These are phyloP conservation scores for Anthostomella pinea DNA, from an alignment of 2,329 filamentous ascomycete species.

Conservation along the genomic window DNA sequence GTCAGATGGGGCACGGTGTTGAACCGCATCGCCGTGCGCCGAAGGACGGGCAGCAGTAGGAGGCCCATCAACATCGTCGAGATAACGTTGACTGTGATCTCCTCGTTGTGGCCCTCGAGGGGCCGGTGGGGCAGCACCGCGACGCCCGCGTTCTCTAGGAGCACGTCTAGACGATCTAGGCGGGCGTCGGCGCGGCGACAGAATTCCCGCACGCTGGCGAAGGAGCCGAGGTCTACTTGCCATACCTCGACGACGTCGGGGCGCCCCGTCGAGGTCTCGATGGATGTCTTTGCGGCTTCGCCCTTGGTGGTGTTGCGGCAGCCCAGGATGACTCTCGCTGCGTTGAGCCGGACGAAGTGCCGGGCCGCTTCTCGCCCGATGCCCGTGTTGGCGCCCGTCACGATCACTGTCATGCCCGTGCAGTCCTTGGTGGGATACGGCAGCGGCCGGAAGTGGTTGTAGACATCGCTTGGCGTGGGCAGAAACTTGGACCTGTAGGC, in stretches of 20 bases:
- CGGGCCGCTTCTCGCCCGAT: no score
- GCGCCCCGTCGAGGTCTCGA: no score
- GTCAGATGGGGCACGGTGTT: constrained; percentile 36
- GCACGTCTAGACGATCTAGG: constrained; percentile 40
- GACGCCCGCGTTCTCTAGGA: constrained; percentile 42
- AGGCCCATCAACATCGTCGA: constrained; percentile 42
- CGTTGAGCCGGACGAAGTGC: no score
- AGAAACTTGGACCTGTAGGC: no score
- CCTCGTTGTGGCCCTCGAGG: constrained; percentile 40
- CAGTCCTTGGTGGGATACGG: no score
- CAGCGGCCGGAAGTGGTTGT: no score
- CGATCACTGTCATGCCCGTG: no score
- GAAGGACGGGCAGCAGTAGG: constrained; percentile 40
- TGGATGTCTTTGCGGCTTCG: no score
- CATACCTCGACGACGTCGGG: constrained; percentile 47
- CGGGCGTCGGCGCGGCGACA: constrained; percentile 25
- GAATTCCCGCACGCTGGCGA: constrained; percentile 37
- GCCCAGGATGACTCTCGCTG: no score
- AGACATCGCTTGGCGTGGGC: no score
- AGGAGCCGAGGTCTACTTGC: constrained; percentile 41
- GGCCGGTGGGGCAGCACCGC: constrained; percentile 15
- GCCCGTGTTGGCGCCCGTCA: no score
- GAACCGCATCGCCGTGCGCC: constrained; percentile 30
- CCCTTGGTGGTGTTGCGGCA: no score
- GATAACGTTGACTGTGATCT: constrained; percentile 46